These are phyloP conservation scores for Irpex sp. DNA, from an alignment of 1,284 basidiomycete species.

Conservation along the genomic window DNA sequence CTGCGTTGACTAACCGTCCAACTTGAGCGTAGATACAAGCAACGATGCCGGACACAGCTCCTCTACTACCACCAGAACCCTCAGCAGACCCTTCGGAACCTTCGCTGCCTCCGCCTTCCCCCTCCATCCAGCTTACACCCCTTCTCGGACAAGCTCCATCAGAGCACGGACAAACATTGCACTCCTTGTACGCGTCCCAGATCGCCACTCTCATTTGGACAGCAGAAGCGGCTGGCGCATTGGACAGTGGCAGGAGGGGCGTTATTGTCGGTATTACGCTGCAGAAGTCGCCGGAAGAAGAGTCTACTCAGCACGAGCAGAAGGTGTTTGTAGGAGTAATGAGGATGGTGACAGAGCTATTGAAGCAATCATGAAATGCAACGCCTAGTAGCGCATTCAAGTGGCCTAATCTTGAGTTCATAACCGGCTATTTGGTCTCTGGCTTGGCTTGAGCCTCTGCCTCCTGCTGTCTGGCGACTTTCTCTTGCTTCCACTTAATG, in stretches of 20 bases:
- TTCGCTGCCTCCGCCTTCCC: conserved; percentile 63
- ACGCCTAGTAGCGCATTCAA: neutral
- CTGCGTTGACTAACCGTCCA: neutral
- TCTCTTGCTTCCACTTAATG: conserved; percentile 53
- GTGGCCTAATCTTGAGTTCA: neutral
- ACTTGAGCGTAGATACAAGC: conserved; percentile 67
- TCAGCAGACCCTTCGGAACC: conserved; percentile 31
- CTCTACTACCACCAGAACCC: conserved; percentile 42
- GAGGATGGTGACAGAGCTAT: conserved; percentile 50
- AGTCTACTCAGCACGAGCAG: conserved; percentile 44
- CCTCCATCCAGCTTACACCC: conserved; percentile 71
- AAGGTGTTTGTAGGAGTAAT: conserved; percentile 65
- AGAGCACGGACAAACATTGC: conserved; percentile 62
- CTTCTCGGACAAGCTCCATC: conserved; percentile 73
- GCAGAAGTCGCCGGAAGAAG: conserved; percentile 32
- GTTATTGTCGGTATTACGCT: conserved; percentile 74
- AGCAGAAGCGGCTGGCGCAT: conserved; percentile 36
- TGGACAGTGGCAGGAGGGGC: conserved; percentile 41
- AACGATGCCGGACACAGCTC: conserved; percentile 64
- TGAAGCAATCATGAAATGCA: neutral
- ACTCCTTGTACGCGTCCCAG: conserved; percentile 83
- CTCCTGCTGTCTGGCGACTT: conserved; percentile 24
- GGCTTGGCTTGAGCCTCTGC: conserved; percentile 7
- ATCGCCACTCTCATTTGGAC: conserved; percentile 84
- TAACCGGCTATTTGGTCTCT: conserved; percentile 5